These are phyloP conservation scores for Mucor saturninus DNA, from an alignment of 371 early-diverging fungal species.

Conservation along the genomic window DNA sequence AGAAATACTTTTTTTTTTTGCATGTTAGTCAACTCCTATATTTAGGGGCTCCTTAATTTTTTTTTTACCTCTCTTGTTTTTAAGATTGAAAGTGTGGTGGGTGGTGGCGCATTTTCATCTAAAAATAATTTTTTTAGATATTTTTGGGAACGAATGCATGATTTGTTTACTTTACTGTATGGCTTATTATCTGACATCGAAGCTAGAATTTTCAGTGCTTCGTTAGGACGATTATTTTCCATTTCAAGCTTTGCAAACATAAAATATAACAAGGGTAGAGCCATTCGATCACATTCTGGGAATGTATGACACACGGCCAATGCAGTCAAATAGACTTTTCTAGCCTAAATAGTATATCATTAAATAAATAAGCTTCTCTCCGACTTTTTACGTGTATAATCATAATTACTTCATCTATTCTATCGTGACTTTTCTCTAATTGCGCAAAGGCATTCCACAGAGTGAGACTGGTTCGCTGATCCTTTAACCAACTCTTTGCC, in stretches of 20 bases:
- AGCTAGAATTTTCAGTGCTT: constrained; percentile 54
- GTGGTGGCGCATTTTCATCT: constrained; percentile 31
- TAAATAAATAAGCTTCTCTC: neutral
- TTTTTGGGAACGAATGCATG: too few species aligned
- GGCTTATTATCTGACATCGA: constrained; percentile 41
- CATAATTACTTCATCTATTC: constrained; percentile 34
- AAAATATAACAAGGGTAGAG: constrained; percentile 55
- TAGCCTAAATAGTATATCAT: constrained; percentile 49
- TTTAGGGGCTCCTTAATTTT: neutral
- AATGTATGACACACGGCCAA: constrained; percentile 56
- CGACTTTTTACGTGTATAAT: too few species aligned
- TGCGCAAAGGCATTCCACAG: constrained; percentile 76
- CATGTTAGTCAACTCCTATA: constrained; percentile 7
- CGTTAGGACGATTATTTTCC: constrained; percentile 46
- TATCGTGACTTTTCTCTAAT: constrained; percentile 54
- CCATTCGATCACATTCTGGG: constrained; percentile 42
- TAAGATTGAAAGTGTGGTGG: constrained; percentile 41
- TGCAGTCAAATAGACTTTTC: constrained; percentile 68
- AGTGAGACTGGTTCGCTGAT: constrained; percentile 58
- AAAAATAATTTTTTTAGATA: neutral
- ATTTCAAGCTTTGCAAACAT: constrained; percentile 65
- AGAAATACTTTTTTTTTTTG: constrained; percentile 29
- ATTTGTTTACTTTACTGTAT: constrained; percentile 27
- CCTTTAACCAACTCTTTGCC: constrained; percentile 64
- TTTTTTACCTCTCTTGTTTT: constrained; percentile 55